Base-by-base conservation (phyloP, 495 filamentous ascomycete genomes). In the Aspergillus sclerotioniger region DNA sequence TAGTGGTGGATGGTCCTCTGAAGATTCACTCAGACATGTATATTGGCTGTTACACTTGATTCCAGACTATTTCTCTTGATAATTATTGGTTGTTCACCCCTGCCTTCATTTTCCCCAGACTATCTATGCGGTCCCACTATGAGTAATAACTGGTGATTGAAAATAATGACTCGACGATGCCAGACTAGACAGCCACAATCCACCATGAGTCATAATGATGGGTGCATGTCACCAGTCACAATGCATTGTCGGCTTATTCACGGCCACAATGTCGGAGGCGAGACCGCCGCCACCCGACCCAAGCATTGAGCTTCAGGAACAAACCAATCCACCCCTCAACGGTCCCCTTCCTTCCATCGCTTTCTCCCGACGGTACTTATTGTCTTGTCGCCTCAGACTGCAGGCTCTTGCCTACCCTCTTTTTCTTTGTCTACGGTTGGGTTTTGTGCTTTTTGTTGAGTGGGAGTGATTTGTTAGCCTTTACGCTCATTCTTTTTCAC, bases 141-240 rank as follows among this genome's bases (percentile, higher is more conserved):
- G 57, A 60, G 57, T 60, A 54, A 60, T 53, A 8, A 33, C 20
- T 37, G 25, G 17, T 25, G 10, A n/a, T 25, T n/a, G n/a, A n/a
- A n/a, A 12, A 21, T 29, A 13, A 47, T 60, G 59, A 61, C 49
- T 56, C 53, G 39, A 53, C 12, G 47, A 32, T 19, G 17, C 43
- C 21, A 28, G 16, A 28, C 54, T 39, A 50, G 16, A 52, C 50
- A 13, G 16, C 25, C 48, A 31, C 21, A 15, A 29, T 29, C 21
- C 46, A 37, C 8, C 54, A 61, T 57, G 59, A 62, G 50, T 61
- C 58, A 61, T 45, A 19, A 43, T 50, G 47, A 39, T n/a, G 20
- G 8, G 8, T 1, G 1, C 20, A 2, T 3, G 5, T 2, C 25
- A 2, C 25, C 25, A 25, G 25, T 25, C 25, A 44, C 32, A 17